A percentile compares a stretch with the other conserved stretches of the same genome.
These are phyloP conservation scores for Neopestalotiopsis sp. DNA, from an alignment of 2,329 filamentous ascomycete genomes.

Conservation along the genomic window DNA sequence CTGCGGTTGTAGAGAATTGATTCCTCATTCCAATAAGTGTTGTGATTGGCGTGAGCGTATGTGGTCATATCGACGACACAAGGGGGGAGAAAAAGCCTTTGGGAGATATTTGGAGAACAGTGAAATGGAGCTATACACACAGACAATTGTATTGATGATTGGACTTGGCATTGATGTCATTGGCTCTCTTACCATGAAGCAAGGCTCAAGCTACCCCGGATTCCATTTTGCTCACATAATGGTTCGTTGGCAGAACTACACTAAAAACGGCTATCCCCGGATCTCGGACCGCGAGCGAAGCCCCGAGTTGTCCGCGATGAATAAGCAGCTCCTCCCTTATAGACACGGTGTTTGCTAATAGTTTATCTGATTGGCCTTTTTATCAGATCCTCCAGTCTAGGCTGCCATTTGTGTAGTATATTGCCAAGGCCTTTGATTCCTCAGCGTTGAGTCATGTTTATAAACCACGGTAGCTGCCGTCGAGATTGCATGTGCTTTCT, in stretches of 20 bases:
- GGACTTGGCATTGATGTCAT: slow-evolving; percentile 11
- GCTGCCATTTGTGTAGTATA: not conserved
- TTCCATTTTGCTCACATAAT: slow-evolving; percentile 4
- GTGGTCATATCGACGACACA: slow-evolving; percentile 7
- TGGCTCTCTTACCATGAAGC: not conserved
- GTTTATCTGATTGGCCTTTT: not conserved
- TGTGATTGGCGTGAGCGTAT: not conserved
- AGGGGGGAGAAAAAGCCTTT: not conserved
- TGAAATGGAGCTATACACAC: not conserved
- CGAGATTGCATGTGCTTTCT: not conserved
- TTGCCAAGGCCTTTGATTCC: not conserved
- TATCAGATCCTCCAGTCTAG: not conserved
- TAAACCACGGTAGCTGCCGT: not conserved
- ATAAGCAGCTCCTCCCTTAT: slow-evolving; percentile 1
- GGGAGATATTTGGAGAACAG: not conserved
- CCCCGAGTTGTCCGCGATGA: slow-evolving; percentile 8
- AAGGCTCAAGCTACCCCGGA: slow-evolving; percentile 4
- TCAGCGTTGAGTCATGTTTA: not conserved
- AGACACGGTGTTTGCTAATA: not conserved
- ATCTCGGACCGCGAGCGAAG: slow-evolving; percentile 12
- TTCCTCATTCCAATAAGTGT: not conserved
- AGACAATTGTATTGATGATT: not conserved
- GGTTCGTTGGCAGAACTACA: not conserved
- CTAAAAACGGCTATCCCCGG: not conserved
- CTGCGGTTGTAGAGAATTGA: not conserved